Percentiles rank a stretch among this genome's conserved stretches.
phyloP scores from a whole-genome alignment of 495 filamentous ascomycete genomes.

The Wilcoxina mikolae region DNA sequence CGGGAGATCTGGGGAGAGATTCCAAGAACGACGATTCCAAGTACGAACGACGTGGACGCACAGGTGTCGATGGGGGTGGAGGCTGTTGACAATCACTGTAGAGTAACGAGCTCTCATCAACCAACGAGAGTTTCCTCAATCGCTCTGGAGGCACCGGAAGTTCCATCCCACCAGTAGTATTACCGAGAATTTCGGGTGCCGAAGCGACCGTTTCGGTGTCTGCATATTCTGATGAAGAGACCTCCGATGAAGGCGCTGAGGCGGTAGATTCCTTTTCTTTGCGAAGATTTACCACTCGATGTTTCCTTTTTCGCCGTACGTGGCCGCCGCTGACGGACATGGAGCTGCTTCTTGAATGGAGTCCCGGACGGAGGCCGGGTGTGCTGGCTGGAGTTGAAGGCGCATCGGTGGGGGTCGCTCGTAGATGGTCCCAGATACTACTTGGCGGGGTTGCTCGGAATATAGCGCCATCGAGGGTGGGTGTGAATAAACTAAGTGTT shows the following conservation, averaged over 20 bases:
- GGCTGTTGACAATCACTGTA: background rate
- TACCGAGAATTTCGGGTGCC: background rate
- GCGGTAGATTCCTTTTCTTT: conserved; percentile 27
- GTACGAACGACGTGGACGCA: too few relatives aligned
- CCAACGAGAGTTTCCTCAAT: background rate
- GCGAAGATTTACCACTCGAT: conserved; percentile 75
- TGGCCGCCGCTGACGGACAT: conserved; percentile 33
- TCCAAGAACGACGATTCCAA: too few relatives aligned
- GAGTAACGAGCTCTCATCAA: background rate
- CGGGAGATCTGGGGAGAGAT: too few relatives aligned
- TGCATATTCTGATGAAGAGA: background rate
- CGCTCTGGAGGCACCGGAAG: too few relatives aligned
- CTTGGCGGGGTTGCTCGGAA: conserved; percentile 70
- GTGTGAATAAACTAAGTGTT: conserved; percentile 73
- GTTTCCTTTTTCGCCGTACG: conserved; percentile 61
- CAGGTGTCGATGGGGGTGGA: background rate
- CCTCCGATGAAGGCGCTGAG: background rate
- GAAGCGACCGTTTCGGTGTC: conserved; percentile 1
- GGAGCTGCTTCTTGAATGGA: conserved; percentile 31
- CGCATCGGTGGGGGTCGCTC: conserved; percentile 39
- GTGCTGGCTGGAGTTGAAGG: conserved; percentile 33
- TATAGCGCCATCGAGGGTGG: conserved; percentile 60
- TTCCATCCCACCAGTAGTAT: background rate
- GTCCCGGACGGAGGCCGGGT: conserved; percentile 31
- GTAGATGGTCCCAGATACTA: conserved; percentile 41